Conservation (phyloP, 2,329 filamentous ascomycete genomes). For the Monosporascus sp. region DNA sequence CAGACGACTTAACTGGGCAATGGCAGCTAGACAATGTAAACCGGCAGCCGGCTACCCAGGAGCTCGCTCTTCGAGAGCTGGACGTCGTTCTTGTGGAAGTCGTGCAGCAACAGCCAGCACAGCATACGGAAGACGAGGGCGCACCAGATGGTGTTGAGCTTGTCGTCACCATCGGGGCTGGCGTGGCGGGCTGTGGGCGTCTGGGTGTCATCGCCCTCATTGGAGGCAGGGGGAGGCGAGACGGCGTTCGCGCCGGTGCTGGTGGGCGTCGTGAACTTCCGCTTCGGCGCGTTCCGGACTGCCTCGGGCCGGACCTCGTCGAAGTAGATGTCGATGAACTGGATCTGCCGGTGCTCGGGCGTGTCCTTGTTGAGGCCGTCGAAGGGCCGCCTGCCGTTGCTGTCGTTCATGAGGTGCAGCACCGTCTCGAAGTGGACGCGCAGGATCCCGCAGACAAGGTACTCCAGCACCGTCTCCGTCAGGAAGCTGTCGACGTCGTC, state of each 20-base stretch:
- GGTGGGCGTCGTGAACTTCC: conserved; percentile 14
- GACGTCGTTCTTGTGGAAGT: conserved; percentile 50
- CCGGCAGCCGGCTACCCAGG: conserved; percentile 48
- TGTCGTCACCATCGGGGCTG: background rate
- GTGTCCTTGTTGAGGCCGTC: conserved; percentile 41
- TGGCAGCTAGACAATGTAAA: conserved; percentile 41
- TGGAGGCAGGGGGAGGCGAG: conserved; percentile 5
- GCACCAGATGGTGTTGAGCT: conserved; percentile 44
- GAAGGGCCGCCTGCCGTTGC: conserved; percentile 28
- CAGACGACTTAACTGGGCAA: too few relatives aligned
- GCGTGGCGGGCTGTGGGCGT: background rate
- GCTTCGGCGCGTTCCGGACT: conserved; percentile 9
- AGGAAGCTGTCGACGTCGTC: conserved; percentile 39
- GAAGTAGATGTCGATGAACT: conserved; percentile 51
- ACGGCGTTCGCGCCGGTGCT: conserved; percentile 15
- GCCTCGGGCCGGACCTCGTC: conserved; percentile 31
- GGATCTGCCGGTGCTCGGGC: conserved; percentile 43
- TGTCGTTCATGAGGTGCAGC: conserved; percentile 39
- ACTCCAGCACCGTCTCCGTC: conserved; percentile 18
- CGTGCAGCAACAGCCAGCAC: conserved; percentile 53
- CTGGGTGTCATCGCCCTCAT: background rate
- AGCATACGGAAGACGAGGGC: conserved; percentile 52
- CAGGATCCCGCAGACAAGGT: conserved; percentile 38
- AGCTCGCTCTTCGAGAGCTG: conserved; percentile 50
- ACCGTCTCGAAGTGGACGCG: conserved; percentile 46